Conservation (phyloP, 2,329 filamentous ascomycete genomes). For the Beauveria pseudobassiana region DNA sequence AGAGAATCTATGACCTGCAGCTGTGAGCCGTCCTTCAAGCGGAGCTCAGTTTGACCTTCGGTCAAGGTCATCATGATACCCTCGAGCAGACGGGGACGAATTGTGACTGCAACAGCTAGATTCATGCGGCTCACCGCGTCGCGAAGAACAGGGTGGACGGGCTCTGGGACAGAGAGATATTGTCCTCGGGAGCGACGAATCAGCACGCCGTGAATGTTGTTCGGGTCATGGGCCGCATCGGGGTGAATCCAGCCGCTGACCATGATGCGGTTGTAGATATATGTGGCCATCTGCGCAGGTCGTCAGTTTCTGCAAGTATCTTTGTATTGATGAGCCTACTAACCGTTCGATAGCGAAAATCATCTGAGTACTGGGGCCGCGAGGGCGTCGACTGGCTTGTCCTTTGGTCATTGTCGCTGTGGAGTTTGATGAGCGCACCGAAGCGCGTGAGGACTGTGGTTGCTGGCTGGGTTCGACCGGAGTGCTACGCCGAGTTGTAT, state of each 20-base stretch:
- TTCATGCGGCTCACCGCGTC: constrained; percentile 37
- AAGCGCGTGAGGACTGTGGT: neutral
- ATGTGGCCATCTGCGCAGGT: constrained; percentile 22
- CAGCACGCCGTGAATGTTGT: constrained; percentile 28
- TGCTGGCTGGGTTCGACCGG: neutral
- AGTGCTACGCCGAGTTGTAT: neutral
- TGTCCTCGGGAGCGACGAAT: constrained; percentile 30
- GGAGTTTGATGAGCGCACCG: neutral
- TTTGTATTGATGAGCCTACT: neutral
- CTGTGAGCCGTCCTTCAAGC: constrained; percentile 33
- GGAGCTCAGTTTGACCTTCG: constrained; percentile 33
- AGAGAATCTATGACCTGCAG: constrained; percentile 39
- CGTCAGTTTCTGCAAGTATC: neutral
- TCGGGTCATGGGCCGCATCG: constrained; percentile 11
- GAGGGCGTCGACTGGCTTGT: neutral
- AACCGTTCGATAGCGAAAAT: constrained; percentile 25
- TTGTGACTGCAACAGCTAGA: constrained; percentile 39
- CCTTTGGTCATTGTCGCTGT: neutral
- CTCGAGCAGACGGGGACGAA: constrained; percentile 39
- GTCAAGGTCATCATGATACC: constrained; percentile 35
- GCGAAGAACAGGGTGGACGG: constrained; percentile 29
- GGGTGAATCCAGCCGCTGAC: constrained; percentile 24
- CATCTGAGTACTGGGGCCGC: constrained; percentile 19
- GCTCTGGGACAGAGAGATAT: constrained; percentile 34
- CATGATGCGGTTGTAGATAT: constrained; percentile 22